A percentile compares a stretch with the other conserved stretches of the same genome.
Conservation (phyloP, 768 basidiomycete species). For the Hypholoma sublateritium region DNA sequence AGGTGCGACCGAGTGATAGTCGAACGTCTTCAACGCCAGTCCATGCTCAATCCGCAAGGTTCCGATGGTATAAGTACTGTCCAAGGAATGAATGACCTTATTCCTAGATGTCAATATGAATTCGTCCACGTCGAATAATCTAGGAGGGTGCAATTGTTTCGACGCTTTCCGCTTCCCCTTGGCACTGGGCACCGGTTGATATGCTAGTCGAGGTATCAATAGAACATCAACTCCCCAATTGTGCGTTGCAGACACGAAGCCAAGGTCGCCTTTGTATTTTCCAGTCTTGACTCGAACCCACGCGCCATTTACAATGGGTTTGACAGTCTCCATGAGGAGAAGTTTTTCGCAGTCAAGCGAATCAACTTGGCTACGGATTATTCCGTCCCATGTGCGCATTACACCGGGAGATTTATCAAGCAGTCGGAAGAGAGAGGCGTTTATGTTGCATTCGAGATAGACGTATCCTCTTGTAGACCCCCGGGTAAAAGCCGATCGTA, state of each 20-base stretch:
- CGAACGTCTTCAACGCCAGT: conserved; percentile 8
- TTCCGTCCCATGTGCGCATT: conserved; percentile 14
- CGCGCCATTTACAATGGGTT: neutral
- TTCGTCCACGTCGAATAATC: neutral
- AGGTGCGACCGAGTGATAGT: neutral
- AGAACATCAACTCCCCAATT: neutral
- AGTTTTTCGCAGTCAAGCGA: conserved; percentile 12
- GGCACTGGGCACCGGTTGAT: neutral
- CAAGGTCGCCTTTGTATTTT: neutral
- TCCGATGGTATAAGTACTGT: conserved; percentile 9
- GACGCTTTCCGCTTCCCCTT: neutral
- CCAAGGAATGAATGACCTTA: conserved; percentile 1
- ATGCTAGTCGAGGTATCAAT: conserved; percentile 12
- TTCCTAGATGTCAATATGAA: neutral
- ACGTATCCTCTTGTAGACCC: conserved; percentile 12
- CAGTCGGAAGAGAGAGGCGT: neutral
- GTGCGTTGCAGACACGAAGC: neutral
- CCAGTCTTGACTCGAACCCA: neutral
- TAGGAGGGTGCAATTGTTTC: too few relatives aligned
- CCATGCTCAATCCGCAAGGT: conserved; percentile 8
- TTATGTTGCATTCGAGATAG: conserved; percentile 12
- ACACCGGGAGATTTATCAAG: conserved; percentile 8
- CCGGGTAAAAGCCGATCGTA: conserved; percentile 10
- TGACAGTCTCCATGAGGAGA: conserved; percentile 9
- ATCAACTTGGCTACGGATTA: conserved; percentile 14